Conservation (phyloP, 1,139 yeast species). For the Pichia sp. region DNA sequence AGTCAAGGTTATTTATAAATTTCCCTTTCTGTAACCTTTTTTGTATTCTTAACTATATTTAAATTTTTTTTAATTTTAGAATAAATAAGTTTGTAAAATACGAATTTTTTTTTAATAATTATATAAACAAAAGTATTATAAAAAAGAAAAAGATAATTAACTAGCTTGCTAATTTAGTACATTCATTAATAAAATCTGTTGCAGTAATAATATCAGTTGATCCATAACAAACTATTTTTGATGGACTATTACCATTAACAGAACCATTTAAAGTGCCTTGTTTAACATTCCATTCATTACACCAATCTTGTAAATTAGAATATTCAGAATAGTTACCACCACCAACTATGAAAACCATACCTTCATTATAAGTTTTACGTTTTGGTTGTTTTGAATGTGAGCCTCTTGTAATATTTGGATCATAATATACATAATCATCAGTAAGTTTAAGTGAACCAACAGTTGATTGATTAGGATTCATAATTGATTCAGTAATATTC, state of each 20-base stretch:
- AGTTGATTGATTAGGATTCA: constrained; percentile 71
- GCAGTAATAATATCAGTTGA: constrained; percentile 81
- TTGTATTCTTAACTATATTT: background rate
- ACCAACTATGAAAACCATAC: constrained; percentile 88
- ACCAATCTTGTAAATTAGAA: constrained; percentile 91
- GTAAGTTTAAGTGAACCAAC: constrained; percentile 60
- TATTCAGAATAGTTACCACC: constrained; percentile 95
- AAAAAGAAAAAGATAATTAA: background rate
- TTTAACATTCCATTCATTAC: constrained; percentile 30
- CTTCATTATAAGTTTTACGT: constrained; percentile 72
- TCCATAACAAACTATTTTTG: constrained; percentile 69
- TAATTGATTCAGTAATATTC: constrained; percentile 80
- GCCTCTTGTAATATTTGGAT: constrained; percentile 81
- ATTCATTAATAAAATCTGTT: constrained; percentile 64
- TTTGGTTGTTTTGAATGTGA: constrained; percentile 86
- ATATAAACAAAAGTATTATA: background rate
- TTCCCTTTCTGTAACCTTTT: background rate
- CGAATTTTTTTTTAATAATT: too few relatives aligned
- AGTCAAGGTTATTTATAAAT: constrained; percentile 39
- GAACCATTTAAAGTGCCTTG: constrained; percentile 7
- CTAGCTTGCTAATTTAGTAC: constrained; percentile 40
- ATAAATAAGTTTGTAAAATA: constrained; percentile 28
- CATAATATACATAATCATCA: constrained; percentile 85
- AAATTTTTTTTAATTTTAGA: background rate
- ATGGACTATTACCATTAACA: constrained; percentile 9